phyloP scores from a whole-genome alignment of 352 stramenopile species.

The Phytopythium delawarense region DNA sequence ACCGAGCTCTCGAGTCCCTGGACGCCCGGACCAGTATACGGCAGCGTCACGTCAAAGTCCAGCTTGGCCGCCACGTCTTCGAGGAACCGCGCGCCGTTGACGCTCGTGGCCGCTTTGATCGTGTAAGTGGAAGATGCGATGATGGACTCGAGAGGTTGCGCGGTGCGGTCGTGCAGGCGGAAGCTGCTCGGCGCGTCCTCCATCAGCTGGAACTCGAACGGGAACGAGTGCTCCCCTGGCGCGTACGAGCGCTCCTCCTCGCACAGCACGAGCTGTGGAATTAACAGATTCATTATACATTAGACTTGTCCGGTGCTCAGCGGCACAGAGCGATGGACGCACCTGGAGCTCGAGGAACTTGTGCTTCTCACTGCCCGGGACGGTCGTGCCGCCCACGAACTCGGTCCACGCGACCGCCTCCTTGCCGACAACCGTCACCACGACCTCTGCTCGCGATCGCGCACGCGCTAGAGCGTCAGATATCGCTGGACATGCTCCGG shows the following conservation, averaged over 20 bases:
- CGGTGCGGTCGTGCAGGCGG: constrained; percentile 13
- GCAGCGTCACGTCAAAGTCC: constrained; percentile 1
- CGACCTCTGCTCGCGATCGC: constrained; percentile 10
- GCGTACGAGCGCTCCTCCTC: constrained; percentile 42
- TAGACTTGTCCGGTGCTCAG: not conserved
- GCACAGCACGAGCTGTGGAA: constrained; percentile 33
- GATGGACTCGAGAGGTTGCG: constrained; percentile 22
- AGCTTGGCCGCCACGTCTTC: constrained; percentile 4
- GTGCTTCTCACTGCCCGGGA: constrained; percentile 6
- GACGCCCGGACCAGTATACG: not conserved
- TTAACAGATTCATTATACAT: too few relatives aligned
- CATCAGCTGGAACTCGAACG: constrained; percentile 16
- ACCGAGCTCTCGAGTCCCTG: constrained; percentile 8
- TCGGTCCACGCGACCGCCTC: constrained; percentile 31
- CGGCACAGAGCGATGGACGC: too few relatives aligned
- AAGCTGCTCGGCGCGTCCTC: constrained; percentile 16
- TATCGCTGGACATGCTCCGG: not conserved
- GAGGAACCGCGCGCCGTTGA: constrained; percentile 2
- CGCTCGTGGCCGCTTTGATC: constrained; percentile 9
- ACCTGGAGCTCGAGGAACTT: constrained; percentile 7
- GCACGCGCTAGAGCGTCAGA: not conserved
- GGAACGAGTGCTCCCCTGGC: constrained; percentile 31
- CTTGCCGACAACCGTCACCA: constrained; percentile 23
- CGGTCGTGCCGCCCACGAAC: constrained; percentile 7
- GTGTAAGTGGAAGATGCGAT: constrained; percentile 20